Percentiles rank a stretch among this genome's conserved stretches.
Conservation (phyloP, 31 red algal genomes). For the Endocladia muricata region DNA sequence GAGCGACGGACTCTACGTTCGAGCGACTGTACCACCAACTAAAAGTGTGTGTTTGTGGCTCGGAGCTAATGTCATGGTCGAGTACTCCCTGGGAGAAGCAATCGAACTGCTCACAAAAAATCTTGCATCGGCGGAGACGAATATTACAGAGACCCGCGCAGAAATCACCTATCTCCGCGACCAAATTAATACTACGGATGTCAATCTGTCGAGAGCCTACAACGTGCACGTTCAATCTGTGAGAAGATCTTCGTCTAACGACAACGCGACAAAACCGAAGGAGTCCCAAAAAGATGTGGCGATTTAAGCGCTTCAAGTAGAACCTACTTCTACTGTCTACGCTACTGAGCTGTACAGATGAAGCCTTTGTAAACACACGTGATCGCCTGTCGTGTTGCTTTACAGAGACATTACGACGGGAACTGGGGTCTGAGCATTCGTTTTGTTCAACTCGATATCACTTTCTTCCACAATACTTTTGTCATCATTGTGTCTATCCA, state of each 20-base stretch:
- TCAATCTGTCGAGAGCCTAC: constrained; percentile 94
- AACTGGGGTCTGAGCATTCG: no score
- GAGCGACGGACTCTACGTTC: constrained; percentile 68
- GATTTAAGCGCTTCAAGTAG: no score
- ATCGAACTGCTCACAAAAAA: constrained; percentile 78
- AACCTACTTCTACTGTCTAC: no score
- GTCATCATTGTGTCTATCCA: no score
- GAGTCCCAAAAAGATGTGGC: no score
- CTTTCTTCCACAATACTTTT: no score
- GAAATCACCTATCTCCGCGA: constrained; percentile 80
- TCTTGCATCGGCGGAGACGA: constrained; percentile 53
- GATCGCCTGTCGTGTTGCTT: no score
- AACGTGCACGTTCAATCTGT: constrained; percentile 71
- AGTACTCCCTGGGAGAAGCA: constrained; percentile 90
- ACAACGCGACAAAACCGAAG: background rate
- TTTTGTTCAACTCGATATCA: no score
- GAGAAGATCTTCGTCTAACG: constrained; percentile 23
- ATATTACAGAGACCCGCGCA: constrained; percentile 38
- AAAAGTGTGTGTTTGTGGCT: constrained; percentile 83
- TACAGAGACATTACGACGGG: no score
- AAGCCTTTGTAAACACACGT: no score
- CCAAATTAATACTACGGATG: constrained; percentile 91
- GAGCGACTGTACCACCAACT: constrained; percentile 52
- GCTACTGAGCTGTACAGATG: no score
- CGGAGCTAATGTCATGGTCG: constrained; percentile 96